phyloP scores from a whole-genome alignment of 345 rosid species.

The Durio zibethinus region DNA sequence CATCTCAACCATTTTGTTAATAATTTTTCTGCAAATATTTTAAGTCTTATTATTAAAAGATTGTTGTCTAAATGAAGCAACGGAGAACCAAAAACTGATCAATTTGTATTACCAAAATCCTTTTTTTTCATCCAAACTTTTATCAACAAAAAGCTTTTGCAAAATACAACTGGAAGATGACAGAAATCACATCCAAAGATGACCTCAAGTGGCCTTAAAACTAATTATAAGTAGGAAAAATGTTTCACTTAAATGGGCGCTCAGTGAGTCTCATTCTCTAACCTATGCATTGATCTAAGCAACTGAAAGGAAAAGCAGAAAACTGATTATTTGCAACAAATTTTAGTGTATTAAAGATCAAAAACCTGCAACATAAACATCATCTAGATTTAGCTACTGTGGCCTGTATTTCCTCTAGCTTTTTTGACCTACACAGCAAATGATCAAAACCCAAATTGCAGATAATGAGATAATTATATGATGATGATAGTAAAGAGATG shows the following conservation, averaged over 20 bases:
- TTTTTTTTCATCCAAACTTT: neutral
- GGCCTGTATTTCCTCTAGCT: neutral
- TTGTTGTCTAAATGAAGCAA: neutral
- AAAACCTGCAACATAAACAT: neutral
- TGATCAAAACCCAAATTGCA: neutral
- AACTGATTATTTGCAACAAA: neutral
- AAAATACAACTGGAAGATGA: neutral
- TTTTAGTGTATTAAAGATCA: neutral
- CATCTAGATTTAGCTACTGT: neutral
- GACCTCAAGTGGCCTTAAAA: neutral
- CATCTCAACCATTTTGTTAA: slow-evolving; percentile 44
- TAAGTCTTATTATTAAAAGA: neutral
- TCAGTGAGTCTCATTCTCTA: neutral
- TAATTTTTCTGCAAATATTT: too few species aligned
- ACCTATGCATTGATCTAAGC: neutral
- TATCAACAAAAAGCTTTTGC: neutral
- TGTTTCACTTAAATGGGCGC: neutral
- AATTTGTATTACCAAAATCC: neutral
- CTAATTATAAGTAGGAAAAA: neutral
- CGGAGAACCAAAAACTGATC: neutral
- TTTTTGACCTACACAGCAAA: neutral
- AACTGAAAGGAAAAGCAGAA: neutral
- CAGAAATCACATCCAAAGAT: neutral
- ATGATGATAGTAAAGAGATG: neutral
- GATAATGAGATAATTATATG: neutral